Conservation (phyloP, 1,139 yeast genomes). For the Zygosaccharomyces sapae region DNA sequence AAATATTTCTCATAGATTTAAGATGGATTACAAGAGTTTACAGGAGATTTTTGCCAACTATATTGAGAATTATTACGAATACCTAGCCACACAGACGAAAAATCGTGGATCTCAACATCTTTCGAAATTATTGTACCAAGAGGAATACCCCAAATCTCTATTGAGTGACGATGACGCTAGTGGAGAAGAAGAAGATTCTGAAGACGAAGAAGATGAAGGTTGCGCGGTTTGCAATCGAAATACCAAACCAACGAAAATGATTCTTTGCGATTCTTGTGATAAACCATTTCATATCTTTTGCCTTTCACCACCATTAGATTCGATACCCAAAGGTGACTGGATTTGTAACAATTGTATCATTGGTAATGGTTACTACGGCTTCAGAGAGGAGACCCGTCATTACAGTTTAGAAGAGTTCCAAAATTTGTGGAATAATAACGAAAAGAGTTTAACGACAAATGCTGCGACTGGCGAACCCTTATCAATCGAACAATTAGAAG, state of each 20-base stretch:
- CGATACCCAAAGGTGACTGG: slow-evolving; percentile 62
- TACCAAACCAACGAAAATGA: slow-evolving; percentile 48
- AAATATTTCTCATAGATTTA: slow-evolving; percentile 30
- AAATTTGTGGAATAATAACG: slow-evolving; percentile 43
- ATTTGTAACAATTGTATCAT: slow-evolving; percentile 78
- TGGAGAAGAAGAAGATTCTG: slow-evolving; percentile 38
- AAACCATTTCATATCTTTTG: slow-evolving; percentile 64
- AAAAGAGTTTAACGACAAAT: slow-evolving; percentile 10
- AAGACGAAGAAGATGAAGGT: slow-evolving; percentile 38
- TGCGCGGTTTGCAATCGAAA: slow-evolving; percentile 54
- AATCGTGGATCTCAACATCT: slow-evolving; percentile 20
- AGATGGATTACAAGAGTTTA: slow-evolving; percentile 24
- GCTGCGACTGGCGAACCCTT: slow-evolving; percentile 31
- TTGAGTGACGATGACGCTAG: slow-evolving; percentile 34
- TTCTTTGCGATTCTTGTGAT: slow-evolving; percentile 73
- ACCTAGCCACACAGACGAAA: slow-evolving; percentile 32
- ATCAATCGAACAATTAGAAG: slow-evolving; percentile 45
- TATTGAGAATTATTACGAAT: slow-evolving; percentile 46
- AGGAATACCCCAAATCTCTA: slow-evolving; percentile 35
- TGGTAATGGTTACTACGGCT: slow-evolving; percentile 88
- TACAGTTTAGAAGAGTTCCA: slow-evolving; percentile 61
- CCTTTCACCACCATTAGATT: slow-evolving; percentile 48
- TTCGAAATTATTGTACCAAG: slow-evolving; percentile 22
- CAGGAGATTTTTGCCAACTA: slow-evolving; percentile 38
- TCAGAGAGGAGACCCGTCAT: slow-evolving; percentile 64